phyloP scores from a whole-genome alignment of 2,329 filamentous ascomycete genomes.

The Paecilomyces niveus region DNA sequence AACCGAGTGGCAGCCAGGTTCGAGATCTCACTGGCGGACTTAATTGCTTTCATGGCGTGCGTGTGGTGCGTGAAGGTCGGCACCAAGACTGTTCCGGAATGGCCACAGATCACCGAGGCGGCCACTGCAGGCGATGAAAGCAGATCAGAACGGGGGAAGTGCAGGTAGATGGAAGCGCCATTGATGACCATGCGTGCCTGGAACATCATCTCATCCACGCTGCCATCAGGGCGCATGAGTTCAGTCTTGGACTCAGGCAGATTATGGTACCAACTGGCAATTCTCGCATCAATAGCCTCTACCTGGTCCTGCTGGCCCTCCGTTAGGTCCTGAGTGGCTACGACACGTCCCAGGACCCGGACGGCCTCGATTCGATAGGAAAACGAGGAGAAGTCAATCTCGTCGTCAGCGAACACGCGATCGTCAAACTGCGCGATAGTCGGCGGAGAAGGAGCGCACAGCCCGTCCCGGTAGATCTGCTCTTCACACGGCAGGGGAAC shows the following conservation, averaged over 20 bases:
- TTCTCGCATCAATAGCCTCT: constrained; percentile 51
- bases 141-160: constrained; percentile 71
- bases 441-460: constrained; percentile 51
- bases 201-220: constrained; percentile 84
- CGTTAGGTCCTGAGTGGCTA: constrained; percentile 38
- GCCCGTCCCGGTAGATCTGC: constrained; percentile 47
- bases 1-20: constrained; percentile 57
- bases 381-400: constrained; percentile 69
- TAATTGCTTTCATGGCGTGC: constrained; percentile 74
- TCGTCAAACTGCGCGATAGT: constrained; percentile 72
- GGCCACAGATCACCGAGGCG: constrained; percentile 42
- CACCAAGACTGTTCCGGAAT: constrained; percentile 29
- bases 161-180: constrained; percentile 61
- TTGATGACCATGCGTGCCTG: constrained; percentile 76
- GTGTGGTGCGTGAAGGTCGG: constrained; percentile 34
- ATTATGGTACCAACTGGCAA: constrained; percentile 72
- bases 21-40: constrained; percentile 70
- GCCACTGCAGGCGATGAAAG: constrained; percentile 45
- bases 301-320: constrained; percentile 47
- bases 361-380: constrained; percentile 77
- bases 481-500: constrained; percentile 79
- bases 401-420: constrained; percentile 63
- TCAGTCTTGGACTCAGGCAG: constrained; percentile 66
- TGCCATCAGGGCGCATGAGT: constrained; percentile 60
- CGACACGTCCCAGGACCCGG: constrained; percentile 69